phyloP scores from a whole-genome alignment of 2,329 filamentous ascomycete species.

The Diplodia seriata region DNA sequence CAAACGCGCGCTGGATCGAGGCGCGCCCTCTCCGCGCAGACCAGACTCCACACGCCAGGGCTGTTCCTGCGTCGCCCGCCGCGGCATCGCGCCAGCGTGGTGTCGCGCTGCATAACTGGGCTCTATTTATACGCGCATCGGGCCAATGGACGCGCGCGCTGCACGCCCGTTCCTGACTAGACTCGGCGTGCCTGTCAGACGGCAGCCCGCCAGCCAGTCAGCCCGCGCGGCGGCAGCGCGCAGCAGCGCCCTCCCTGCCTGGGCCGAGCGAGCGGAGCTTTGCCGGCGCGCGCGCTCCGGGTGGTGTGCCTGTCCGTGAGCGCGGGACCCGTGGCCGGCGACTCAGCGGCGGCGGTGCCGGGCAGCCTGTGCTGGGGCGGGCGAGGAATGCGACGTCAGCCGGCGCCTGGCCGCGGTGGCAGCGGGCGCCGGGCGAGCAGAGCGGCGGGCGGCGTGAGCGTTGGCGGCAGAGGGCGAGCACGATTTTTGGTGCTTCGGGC shows the following conservation, averaged over 20 bases:
- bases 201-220: not conserved
- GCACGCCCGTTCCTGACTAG: conserved; percentile 29
- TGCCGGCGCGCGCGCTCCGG: conserved; percentile 12
- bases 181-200: conserved; percentile 26
- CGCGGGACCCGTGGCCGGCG: not conserved
- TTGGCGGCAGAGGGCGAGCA: conserved; percentile 10
- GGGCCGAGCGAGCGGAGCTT: conserved; percentile 7
- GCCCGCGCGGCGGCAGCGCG: conserved; percentile 6
- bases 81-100: conserved; percentile 21
- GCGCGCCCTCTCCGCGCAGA: conserved; percentile 23
- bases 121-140: conserved; percentile 26
- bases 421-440: conserved; percentile 11
- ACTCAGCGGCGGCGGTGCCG: conserved; percentile 8
- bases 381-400: conserved; percentile 20
- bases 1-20: conserved; percentile 27
- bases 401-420: conserved; percentile 15
- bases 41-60: conserved; percentile 26
- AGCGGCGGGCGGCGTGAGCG: conserved; percentile 20
- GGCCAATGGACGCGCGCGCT: conserved; percentile 23
- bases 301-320: conserved; percentile 14
- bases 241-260: conserved; percentile 7
- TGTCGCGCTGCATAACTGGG: conserved; percentile 27
- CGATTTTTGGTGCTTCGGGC: conserved; percentile 1
- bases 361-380: conserved; percentile 6
- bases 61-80: conserved; percentile 27